phyloP scores from a whole-genome alignment of 2,329 filamentous ascomycete genomes.

The Penicillium sp. region DNA sequence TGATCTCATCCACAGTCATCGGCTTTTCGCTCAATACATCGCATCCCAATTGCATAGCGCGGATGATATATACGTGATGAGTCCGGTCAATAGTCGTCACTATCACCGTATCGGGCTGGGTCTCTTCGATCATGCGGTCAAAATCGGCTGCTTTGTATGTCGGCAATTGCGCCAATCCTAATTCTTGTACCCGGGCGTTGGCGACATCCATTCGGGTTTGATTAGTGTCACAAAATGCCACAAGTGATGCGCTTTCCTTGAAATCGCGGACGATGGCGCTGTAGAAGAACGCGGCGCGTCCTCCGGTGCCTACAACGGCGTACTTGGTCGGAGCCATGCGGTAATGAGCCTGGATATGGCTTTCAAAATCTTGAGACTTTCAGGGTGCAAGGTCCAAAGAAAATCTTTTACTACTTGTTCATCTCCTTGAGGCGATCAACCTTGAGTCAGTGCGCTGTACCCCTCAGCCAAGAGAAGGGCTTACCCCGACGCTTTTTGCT shows the following conservation, averaged over 20 bases:
- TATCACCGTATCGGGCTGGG: constrained; percentile 61
- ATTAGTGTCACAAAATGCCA: constrained; percentile 21
- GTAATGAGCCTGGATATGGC: background rate
- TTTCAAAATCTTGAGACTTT: background rate
- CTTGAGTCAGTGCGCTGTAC: background rate
- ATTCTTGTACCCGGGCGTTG: constrained; percentile 16
- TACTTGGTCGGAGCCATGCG: constrained; percentile 23
- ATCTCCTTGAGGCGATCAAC: background rate
- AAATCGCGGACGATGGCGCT: constrained; percentile 18
- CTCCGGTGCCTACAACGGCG: constrained; percentile 31
- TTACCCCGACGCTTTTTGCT: background rate
- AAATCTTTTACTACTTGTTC: background rate
- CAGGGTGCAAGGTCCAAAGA: background rate
- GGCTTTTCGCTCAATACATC: constrained; percentile 65
- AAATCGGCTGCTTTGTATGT: constrained; percentile 58
- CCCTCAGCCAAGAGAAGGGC: constrained; percentile 1
- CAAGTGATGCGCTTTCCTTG: constrained; percentile 12
- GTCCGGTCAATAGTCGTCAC: constrained; percentile 64
- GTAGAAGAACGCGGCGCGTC: constrained; percentile 20
- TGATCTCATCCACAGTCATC: constrained; percentile 61
- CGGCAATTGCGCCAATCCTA: constrained; percentile 52
- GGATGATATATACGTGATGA: constrained; percentile 61
- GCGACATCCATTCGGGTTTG: constrained; percentile 21
- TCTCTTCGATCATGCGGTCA: constrained; percentile 57
- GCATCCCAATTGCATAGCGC: constrained; percentile 59